A percentile compares a stretch with the other conserved stretches of the same genome.
phyloP scores from a whole-genome alignment of 1,139 yeast species.

The Scheffersomyces illinoinensis region DNA sequence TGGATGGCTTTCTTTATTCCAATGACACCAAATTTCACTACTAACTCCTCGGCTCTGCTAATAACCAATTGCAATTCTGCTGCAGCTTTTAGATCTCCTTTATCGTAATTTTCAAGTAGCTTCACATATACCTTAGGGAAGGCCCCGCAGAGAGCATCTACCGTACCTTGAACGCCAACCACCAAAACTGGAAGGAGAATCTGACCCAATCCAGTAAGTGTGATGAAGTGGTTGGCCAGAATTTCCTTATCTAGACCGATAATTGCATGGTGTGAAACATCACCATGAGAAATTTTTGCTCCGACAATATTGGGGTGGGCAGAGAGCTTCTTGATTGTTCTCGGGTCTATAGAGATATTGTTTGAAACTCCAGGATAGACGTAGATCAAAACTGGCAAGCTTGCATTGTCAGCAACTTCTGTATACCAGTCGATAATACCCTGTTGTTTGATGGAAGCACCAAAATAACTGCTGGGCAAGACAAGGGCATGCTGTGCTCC shows the following conservation, averaged over 20 bases:
- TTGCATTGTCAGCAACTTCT: slow-evolving; percentile 44
- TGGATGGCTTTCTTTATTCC: slow-evolving; percentile 32
- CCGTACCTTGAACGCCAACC: slow-evolving; percentile 23
- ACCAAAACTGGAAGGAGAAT: slow-evolving; percentile 24
- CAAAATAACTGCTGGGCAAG: slow-evolving; percentile 49
- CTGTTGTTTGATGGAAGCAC: slow-evolving; percentile 38
- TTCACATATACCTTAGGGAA: slow-evolving; percentile 41
- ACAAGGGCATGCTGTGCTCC: slow-evolving; percentile 50
- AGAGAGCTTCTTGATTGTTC: slow-evolving; percentile 30
- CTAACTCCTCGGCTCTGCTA: slow-evolving; percentile 22
- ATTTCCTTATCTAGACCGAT: slow-evolving; percentile 9
- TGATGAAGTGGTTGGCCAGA: slow-evolving; percentile 15
- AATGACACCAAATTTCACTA: slow-evolving; percentile 21
- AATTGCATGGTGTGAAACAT: slow-evolving; percentile 10
- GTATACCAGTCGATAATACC: slow-evolving; percentile 46
- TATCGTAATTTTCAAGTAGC: slow-evolving; percentile 18
- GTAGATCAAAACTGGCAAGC: slow-evolving; percentile 48
- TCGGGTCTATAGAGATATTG: slow-evolving; percentile 29
- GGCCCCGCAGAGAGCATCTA: slow-evolving; percentile 37
- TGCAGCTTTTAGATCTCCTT: slow-evolving; percentile 17
- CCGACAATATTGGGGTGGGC: slow-evolving; percentile 49
- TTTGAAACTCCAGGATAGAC: slow-evolving; percentile 52
- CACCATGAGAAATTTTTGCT: slow-evolving; percentile 42
- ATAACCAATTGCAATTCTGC: slow-evolving; percentile 18
- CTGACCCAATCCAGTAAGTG: slow-evolving; percentile 27